Conservation (phyloP, 345 rosid genomes). For the Euphorbia pulcherrima region DNA sequence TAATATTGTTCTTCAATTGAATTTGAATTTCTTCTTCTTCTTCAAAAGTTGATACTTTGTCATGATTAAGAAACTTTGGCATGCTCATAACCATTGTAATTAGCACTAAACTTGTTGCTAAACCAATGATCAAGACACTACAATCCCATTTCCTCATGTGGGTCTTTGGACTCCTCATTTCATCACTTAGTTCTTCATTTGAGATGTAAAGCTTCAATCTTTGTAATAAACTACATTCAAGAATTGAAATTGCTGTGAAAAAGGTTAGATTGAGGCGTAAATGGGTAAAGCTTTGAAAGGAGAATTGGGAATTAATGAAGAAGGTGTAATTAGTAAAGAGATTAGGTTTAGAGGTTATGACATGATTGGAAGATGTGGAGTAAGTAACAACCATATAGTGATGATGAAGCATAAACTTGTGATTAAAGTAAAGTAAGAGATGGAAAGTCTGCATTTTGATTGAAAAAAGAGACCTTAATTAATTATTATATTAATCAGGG, state of each 20-base stretch:
- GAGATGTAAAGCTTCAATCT: neutral
- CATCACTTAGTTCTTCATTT: neutral
- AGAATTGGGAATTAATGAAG: neutral
- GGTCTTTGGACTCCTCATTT: constrained; percentile 17
- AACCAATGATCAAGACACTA: constrained; percentile 15
- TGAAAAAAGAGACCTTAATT: neutral
- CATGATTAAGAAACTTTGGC: constrained; percentile 3
- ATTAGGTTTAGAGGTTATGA: neutral
- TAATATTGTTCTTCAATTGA: neutral
- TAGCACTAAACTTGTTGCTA: constrained; percentile 10
- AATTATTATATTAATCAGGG: no score
- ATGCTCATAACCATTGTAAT: neutral
- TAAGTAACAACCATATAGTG: neutral
- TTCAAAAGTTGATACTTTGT: neutral
- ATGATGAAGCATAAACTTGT: neutral
- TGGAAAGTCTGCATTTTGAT: neutral
- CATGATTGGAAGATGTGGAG: neutral
- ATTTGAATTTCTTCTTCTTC: neutral
- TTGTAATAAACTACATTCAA: no score
- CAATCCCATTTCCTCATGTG: constrained; percentile 11
- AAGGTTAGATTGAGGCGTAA: neutral
- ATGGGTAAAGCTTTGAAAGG: neutral
- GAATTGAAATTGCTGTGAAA: neutral
- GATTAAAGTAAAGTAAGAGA: neutral
- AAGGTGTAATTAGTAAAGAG: neutral